A percentile compares a stretch with the other conserved stretches of the same genome.
Conservation (phyloP, 2,329 filamentous ascomycete species). For the Clonostachys chloroleuca region DNA sequence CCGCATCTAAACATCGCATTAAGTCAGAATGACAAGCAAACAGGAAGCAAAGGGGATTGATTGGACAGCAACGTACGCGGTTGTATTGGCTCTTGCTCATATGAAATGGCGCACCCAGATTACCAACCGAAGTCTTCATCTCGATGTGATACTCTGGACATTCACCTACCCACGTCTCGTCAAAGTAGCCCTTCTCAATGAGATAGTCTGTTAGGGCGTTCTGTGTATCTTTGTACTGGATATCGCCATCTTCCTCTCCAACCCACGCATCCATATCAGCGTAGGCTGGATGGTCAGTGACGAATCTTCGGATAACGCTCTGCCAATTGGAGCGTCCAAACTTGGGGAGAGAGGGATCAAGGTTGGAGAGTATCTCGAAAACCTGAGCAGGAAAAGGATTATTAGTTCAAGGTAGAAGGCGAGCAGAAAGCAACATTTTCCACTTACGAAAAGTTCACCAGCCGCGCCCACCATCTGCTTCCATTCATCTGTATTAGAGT, state of each 20-base stretch:
- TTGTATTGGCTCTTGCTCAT: slow-evolving; percentile 39
- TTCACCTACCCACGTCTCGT: slow-evolving; percentile 13
- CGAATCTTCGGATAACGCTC: slow-evolving; percentile 37
- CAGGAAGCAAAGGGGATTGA: too few species aligned
- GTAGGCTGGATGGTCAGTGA: slow-evolving; percentile 31
- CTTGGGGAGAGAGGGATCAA: slow-evolving; percentile 16
- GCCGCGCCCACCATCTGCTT: too few species aligned
- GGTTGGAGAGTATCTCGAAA: slow-evolving; percentile 28
- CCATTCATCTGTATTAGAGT: too few species aligned
- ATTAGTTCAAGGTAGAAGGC: too few species aligned
- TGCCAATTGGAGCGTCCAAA: slow-evolving; percentile 39
- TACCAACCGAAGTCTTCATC: slow-evolving; percentile 40
- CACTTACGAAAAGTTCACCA: too few species aligned
- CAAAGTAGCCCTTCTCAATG: slow-evolving; percentile 22
- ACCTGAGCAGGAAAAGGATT: slow-evolving; percentile 19
- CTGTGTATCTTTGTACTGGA: slow-evolving; percentile 34
- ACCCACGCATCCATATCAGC: slow-evolving; percentile 28
- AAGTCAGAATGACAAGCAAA: too few species aligned
- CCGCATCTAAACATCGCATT: too few species aligned
- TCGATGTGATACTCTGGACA: slow-evolving; percentile 40
- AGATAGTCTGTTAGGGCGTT: slow-evolving; percentile 25
- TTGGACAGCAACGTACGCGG: slow-evolving; percentile 19
- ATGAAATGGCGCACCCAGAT: slow-evolving; percentile 33
- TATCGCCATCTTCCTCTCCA: slow-evolving; percentile 38
- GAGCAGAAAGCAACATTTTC: too few species aligned